Conservation (phyloP, 1,139 yeast genomes). For the Zygotorulaspora mrakii region DNA sequence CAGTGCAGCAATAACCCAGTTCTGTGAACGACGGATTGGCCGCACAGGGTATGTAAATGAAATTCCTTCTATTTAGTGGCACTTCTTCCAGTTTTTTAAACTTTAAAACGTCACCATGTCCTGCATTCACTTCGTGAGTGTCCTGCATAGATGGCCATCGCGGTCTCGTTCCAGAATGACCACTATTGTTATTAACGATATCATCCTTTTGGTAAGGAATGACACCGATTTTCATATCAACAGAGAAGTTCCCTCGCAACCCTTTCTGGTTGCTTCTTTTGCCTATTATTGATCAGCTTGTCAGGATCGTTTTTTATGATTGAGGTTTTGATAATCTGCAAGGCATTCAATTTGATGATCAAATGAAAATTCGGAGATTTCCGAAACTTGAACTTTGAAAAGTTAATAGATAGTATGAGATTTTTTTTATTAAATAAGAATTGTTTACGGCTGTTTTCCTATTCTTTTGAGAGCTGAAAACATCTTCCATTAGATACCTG, state of each 20-base stretch:
- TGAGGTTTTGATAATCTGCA: not conserved
- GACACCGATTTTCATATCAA: slow-evolving; percentile 30
- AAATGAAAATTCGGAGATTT: slow-evolving; percentile 1
- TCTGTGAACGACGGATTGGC: slow-evolving; percentile 62
- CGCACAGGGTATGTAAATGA: slow-evolving; percentile 73
- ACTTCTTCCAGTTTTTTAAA: slow-evolving; percentile 54
- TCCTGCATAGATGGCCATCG: slow-evolving; percentile 16
- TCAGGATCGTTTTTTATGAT: slow-evolving; percentile 3
- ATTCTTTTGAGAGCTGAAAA: not conserved
- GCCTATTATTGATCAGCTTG: not conserved
- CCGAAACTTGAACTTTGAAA: not conserved
- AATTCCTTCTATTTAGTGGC: slow-evolving; percentile 76
- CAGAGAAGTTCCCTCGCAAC: too few relatives aligned
- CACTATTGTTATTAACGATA: slow-evolving; percentile 20
- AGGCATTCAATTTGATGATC: too few relatives aligned
- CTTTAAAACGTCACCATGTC: slow-evolving; percentile 10
- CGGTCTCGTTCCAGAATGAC: slow-evolving; percentile 15
- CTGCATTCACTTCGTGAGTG: slow-evolving; percentile 12
- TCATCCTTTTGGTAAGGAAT: slow-evolving; percentile 32
- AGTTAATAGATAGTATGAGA: not conserved
- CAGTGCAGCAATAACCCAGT: slow-evolving; percentile 69
- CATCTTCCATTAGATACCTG: not conserved
- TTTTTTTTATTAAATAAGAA: too few relatives aligned
- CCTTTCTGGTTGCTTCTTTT: not conserved
- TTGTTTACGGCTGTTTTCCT: not conserved